Evolutionary conservation across 768 basidiomycete genomes (phyloP), one percentile per base, ranked within the genome.

Genomic region (Leccinum ochraceum): DNA sequence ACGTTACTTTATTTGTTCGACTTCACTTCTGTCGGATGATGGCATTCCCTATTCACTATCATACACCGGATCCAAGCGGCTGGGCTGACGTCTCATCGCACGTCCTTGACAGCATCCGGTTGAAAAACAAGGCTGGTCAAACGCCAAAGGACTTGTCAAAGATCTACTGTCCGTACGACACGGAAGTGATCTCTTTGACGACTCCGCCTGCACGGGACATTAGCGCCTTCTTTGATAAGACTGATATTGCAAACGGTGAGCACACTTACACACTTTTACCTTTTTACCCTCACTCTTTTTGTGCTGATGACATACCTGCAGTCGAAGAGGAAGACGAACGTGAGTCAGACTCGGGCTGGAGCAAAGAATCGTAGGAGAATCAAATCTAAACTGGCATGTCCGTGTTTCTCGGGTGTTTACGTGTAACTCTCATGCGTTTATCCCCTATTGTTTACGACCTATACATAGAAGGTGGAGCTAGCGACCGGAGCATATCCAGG

Each of bases 81-180:
- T 63, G 53, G 58, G n/a, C 2, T 3, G 14, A 50, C 20, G 17
- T 17, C 16, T 53, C 34, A 44, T 39, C 20, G 16, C n/a, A 7
- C 36, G 20, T 46, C 10, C n/a, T 11, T 26, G 49, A 26, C 54
- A 73, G 70, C 8, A 73, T 64, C 14, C 63, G 67, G 34, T 46
- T 66, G 61, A 61, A 49, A 9, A 72, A 72, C 61, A 72, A 65
- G 60, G 69, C 69, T 0, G 39, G 68, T 24, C 71, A 73, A 37
- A 71, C 71, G 28, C 71, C 71, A 20, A 69, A 68, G 14, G 64
- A 44, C 11, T 63, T 72, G 11, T 59, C 66, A 5, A 51, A 53
- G 8, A 72, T 72, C 9, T 66, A 65, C 46, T 72, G 51, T 30
- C 62, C 63, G 30, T 16, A 52, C 1, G 71, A 72, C 57, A 59